Base-by-base conservation (phyloP, 2,329 filamentous ascomycete genomes). In the Lecanosticta acicola region DNA sequence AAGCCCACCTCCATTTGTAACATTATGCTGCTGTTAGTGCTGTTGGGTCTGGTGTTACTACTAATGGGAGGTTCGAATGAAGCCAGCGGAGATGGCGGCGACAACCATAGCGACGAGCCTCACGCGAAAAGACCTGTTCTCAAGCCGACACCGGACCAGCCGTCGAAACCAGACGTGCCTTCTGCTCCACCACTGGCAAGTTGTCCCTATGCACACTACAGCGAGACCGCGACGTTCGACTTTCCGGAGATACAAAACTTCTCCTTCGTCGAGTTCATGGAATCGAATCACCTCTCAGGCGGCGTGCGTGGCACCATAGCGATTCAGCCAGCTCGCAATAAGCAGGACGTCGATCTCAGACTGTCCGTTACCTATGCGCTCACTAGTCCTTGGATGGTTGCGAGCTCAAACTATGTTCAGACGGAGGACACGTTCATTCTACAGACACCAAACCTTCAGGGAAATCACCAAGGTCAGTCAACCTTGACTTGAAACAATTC, bases 221-320 rank as follows among this genome's bases (percentile, higher is more conserved):
- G 39, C 43, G 35, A 50, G 17, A 35, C 40, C 21, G 21, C 32
- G 7, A 38, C 38, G 4, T 51, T 54, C 41, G 46, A 47, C 32
- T 59, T 55, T 24, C 17, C 33, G 0, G 11, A 50, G 7, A 24
- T 44, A 9, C 35, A 41, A 10, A 52, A 56, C 32, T 63, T 63
- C 46, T 49, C 51, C 3, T 51, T 63, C 39, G 32, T 53, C 2
- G 61, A 65, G 41, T 36, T 55, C 4, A 55, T 62, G 18, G 53
- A 58, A n/a, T 48, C 51, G 19, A 46, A 44, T 4, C 43, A 41
- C 21, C 42, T 58, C 10, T 35, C 48, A 8, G 48, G 51, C n/a
- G 37, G 60, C 14, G 60, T 71, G 13, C 55, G 57, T 16, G 70
- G 70, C n/a, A 66, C 58, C 49, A 59, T 71, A 16, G 61, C 62